Percentiles rank a stretch among this genome's conserved stretches.
These are phyloP conservation scores for Aspergillus japonicus DNA, from an alignment of 2,329 filamentous ascomycete species.

Conservation along the genomic window DNA sequence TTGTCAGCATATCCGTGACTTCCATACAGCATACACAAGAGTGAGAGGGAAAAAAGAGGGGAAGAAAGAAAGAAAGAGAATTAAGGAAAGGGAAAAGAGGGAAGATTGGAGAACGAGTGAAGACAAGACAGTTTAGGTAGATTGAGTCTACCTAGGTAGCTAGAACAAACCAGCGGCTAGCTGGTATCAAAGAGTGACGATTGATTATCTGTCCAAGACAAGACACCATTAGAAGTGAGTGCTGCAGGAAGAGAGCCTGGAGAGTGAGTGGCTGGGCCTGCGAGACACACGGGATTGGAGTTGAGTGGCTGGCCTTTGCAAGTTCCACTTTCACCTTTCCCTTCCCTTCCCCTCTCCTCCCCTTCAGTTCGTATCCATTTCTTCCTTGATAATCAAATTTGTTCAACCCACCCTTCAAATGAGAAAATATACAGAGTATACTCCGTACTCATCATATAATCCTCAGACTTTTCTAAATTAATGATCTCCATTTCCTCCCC, in stretches of 20 bases:
- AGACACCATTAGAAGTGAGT: not conserved
- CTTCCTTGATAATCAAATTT: not conserved
- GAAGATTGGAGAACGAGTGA: not conserved
- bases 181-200: constrained; percentile 9
- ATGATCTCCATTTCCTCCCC: constrained; percentile 3
- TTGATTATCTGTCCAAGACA: not conserved
- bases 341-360: not conserved
- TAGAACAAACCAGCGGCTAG: not conserved
- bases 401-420: not conserved
- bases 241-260: not conserved
- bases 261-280: not conserved
- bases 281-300: not conserved
- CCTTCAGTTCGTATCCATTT: not conserved
- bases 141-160: not conserved
- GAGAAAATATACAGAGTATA: not conserved
- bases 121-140: not conserved
- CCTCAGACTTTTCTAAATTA: not conserved
- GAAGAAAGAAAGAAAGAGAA: not conserved
- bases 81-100: not conserved
- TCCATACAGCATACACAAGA: not conserved
- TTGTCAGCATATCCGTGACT: constrained; percentile 2
- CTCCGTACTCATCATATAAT: not conserved
- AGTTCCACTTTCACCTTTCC: not conserved
- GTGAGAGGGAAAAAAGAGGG: not conserved
- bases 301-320: not conserved